Conservation (phyloP, 768 basidiomycete genomes). For the Sporobolomyces phaffii region DNA sequence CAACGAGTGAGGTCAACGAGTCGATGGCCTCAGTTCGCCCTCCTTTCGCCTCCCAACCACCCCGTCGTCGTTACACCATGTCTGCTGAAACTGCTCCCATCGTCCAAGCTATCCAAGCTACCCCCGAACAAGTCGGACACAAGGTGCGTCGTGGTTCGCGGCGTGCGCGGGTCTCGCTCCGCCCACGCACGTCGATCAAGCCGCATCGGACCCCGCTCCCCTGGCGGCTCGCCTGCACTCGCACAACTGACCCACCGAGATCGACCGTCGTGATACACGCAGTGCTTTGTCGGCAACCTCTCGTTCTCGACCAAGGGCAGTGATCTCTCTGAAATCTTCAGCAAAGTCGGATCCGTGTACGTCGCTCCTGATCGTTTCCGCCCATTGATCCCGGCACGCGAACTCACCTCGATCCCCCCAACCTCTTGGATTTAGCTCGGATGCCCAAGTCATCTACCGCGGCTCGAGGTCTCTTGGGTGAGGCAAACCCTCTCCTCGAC, state of each 20-base stretch:
- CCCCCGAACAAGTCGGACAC: conserved; percentile 36
- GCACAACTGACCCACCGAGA: conserved; percentile 20
- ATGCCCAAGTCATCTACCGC: conserved; percentile 70
- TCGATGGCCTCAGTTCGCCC: background rate
- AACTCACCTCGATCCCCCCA: background rate
- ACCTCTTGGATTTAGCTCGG: conserved; percentile 61
- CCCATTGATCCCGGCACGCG: background rate
- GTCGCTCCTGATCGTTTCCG: conserved; percentile 46
- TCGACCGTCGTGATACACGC: background rate
- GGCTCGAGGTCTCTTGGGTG: conserved; percentile 37
- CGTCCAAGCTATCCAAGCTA: conserved; percentile 35
- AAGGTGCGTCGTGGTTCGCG: conserved; percentile 24
- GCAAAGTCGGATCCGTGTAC: conserved; percentile 79
- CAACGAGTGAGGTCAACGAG: no score
- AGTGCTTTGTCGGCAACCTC: conserved; percentile 96
- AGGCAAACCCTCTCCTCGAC: background rate
- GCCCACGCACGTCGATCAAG: background rate
- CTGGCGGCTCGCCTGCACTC: background rate
- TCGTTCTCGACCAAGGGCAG: conserved; percentile 89
- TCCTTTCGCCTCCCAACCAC: background rate
- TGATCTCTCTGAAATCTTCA: conserved; percentile 91
- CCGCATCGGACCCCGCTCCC: background rate
- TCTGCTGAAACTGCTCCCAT: conserved; percentile 20
- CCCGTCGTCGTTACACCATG: no score
- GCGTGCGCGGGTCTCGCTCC: background rate